Evolutionary conservation across 495 filamentous ascomycete species (phyloP).

Genomic region (Aspergillus egyptiacus): DNA sequence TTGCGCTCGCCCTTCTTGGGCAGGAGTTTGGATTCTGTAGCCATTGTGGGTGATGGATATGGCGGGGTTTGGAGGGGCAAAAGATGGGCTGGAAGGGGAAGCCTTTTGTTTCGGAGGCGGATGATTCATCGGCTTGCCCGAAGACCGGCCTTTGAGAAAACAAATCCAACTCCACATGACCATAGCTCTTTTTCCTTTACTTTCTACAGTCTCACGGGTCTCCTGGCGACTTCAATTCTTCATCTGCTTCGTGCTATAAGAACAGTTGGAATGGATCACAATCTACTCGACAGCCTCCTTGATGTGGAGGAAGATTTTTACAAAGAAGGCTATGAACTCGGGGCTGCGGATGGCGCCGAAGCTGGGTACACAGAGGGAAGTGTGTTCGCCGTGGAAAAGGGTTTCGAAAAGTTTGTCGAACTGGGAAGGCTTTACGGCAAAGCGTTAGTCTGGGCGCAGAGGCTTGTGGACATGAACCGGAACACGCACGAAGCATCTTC

Average conservation of each 20-base stretch:
- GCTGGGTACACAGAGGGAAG: slow-evolving; percentile 84
- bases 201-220: slow-evolving; percentile 1
- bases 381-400: slow-evolving; percentile 83
- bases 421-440: slow-evolving; percentile 78
- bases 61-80: slow-evolving; percentile 28
- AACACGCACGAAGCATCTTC: background rate
- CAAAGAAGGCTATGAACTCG: slow-evolving; percentile 72
- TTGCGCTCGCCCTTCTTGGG: slow-evolving; percentile 39
- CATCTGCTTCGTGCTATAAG: too few species aligned
- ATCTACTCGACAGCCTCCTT: slow-evolving; percentile 67
- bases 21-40: slow-evolving; percentile 32
- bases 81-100: slow-evolving; percentile 12
- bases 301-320: slow-evolving; percentile 82
- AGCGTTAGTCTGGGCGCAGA: slow-evolving; percentile 70
- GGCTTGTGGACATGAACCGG: slow-evolving; percentile 35
- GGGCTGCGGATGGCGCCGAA: slow-evolving; percentile 66
- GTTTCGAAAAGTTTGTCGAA: slow-evolving; percentile 82
- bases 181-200: background rate
- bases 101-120: slow-evolving; percentile 15
- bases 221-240: background rate
- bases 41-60: slow-evolving; percentile 24
- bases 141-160: background rate
- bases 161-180: background rate
- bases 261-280: slow-evolving; percentile 41
- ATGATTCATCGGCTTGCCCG: slow-evolving; percentile 18